Evolutionary conservation across 495 filamentous ascomycete genomes (phyloP).

Genomic region (Penicilliopsis zonata): DNA sequence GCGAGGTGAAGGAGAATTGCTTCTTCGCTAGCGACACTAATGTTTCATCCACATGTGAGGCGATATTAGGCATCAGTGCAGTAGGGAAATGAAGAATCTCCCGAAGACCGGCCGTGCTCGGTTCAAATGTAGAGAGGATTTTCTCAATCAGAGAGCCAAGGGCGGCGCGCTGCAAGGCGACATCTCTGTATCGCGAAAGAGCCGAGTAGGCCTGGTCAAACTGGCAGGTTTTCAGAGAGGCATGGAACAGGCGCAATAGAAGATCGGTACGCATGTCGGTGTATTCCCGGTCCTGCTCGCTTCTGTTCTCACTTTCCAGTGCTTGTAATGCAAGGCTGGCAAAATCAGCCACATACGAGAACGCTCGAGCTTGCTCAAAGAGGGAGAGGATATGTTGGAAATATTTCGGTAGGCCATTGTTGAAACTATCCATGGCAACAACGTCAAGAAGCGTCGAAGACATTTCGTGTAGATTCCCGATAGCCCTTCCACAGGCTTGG

Average conservation of each 20-base stretch:
- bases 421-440: conserved; percentile 59
- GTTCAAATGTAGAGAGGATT: conserved; percentile 56
- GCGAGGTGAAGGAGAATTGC: conserved; percentile 23
- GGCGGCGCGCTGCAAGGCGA: conserved; percentile 48
- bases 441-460: conserved; percentile 54
- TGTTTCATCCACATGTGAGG: conserved; percentile 64
- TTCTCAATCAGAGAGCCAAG: conserved; percentile 57
- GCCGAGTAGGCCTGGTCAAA: conserved; percentile 77
- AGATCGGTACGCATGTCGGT: conserved; percentile 44
- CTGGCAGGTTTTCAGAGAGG: conserved; percentile 59
- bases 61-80: conserved; percentile 53
- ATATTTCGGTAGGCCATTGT: conserved; percentile 68
- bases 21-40: conserved; percentile 42
- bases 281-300: conserved; percentile 29
- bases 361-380: conserved; percentile 63
- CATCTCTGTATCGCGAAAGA: conserved; percentile 56
- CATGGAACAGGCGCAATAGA: conserved; percentile 71
- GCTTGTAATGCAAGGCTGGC: conserved; percentile 64
- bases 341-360: conserved; percentile 75
- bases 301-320: conserved; percentile 25
- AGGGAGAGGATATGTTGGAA: conserved; percentile 76
- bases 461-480: conserved; percentile 36
- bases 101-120: conserved; percentile 31
- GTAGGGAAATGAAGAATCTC: conserved; percentile 61
- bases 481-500: conserved; percentile 30